Conservation (phyloP, 257 asterid species). For the Primulina tabacum region DNA sequence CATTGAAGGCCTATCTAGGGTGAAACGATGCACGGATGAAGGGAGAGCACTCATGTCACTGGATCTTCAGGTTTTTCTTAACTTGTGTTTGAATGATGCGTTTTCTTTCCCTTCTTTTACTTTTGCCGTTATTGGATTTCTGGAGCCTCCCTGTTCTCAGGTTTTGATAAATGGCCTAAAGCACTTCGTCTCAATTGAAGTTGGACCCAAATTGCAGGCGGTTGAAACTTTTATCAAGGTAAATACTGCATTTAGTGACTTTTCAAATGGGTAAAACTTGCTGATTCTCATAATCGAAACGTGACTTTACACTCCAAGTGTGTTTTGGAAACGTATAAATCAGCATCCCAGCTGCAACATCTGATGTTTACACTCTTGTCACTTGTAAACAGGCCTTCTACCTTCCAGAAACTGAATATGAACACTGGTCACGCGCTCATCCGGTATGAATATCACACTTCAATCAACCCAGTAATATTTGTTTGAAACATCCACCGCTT, state of each 20-base stretch:
- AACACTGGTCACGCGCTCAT: constrained; percentile 95
- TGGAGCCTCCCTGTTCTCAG: constrained; percentile 39
- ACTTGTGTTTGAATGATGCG: constrained; percentile 14
- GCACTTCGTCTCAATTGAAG: constrained; percentile 77
- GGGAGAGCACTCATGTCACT: constrained; percentile 98
- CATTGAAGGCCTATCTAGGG: constrained; percentile 88
- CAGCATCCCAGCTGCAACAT: not conserved
- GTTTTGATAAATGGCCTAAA: constrained; percentile 91
- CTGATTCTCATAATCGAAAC: not conserved
- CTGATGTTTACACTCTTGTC: constrained; percentile 10
- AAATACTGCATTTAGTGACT: not conserved
- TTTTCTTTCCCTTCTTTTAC: not conserved
- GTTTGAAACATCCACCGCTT: not conserved
- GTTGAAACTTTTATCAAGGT: constrained; percentile 96
- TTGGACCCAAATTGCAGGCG: constrained; percentile 78
- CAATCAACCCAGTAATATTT: not conserved
- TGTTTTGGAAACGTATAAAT: not conserved
- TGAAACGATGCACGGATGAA: constrained; percentile 94
- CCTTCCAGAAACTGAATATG: constrained; percentile 97
- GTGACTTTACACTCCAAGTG: not conserved
- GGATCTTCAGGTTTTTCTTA: constrained; percentile 83
- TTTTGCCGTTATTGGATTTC: constrained; percentile 20
- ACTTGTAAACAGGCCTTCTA: constrained; percentile 71
- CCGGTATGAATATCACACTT: constrained; percentile 49
- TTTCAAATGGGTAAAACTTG: not conserved